A percentile compares a stretch with the other conserved stretches of the same genome.
Conservation (phyloP, 2,329 filamentous ascomycete genomes). For the Beauveria medogensis region DNA sequence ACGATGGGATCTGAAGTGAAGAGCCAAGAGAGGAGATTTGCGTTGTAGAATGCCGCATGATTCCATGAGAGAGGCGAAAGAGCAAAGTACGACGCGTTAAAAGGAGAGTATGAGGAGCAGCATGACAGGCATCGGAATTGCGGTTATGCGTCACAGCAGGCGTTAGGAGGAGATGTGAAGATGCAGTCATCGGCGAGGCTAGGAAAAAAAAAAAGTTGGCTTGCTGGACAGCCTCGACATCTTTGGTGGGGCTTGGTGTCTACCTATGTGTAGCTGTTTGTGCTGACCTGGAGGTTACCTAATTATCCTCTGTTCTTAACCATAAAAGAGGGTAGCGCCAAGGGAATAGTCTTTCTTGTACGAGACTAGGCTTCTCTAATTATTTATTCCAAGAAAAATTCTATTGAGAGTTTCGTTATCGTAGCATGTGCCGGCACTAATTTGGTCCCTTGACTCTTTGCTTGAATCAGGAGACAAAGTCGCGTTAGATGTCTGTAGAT, state of each 20-base stretch:
- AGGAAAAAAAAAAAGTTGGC: slow-evolving; percentile 3
- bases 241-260: neutral
- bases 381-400: no score
- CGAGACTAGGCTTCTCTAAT: no score
- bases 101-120: neutral
- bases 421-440: neutral
- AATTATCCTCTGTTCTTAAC: no score
- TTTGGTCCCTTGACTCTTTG: neutral
- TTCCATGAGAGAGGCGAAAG: slow-evolving; percentile 1
- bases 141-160: neutral
- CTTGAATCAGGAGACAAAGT: neutral
- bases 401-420: no score
- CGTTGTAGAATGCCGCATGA: slow-evolving; percentile 2
- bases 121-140: neutral
- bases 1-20: neutral
- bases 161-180: neutral
- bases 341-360: no score
- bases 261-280: no score
- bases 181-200: neutral
- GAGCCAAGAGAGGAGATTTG: neutral
- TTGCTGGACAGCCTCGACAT: neutral
- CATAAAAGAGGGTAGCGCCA: no score
- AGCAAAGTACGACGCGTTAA: neutral
- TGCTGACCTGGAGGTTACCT: no score
- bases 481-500: neutral